phyloP scores from a whole-genome alignment of 73 alveolate species.

The Uronychia setigera region DNA sequence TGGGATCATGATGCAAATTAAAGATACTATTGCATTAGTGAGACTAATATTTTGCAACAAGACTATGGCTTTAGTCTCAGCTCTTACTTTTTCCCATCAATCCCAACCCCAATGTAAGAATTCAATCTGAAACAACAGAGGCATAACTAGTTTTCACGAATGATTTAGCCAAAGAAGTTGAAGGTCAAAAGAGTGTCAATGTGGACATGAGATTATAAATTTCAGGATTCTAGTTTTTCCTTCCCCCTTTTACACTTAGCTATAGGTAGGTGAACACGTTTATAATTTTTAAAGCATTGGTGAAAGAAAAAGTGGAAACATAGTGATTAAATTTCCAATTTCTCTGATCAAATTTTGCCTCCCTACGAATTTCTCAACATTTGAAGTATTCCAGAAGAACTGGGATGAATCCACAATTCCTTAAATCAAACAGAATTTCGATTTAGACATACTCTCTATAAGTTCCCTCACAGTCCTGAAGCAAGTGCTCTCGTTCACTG shows the following conservation, averaged over 20 bases:
- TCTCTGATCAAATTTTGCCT: background rate
- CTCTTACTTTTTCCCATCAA: background rate
- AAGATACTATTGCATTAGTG: background rate
- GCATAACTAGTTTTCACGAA: too few species aligned
- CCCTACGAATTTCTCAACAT: too few species aligned
- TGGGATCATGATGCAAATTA: background rate
- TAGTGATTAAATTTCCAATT: background rate
- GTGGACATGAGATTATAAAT: background rate
- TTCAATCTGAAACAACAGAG: background rate
- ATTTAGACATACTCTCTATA: background rate
- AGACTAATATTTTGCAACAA: background rate
- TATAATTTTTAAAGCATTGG: background rate
- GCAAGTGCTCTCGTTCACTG: background rate
- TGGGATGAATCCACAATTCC: background rate
- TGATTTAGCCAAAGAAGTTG: background rate
- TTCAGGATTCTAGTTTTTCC: background rate
- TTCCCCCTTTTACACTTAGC: background rate
- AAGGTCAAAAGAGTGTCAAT: background rate
- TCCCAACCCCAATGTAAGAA: background rate
- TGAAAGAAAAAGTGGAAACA: background rate
- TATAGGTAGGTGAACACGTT: background rate
- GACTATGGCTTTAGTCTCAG: background rate
- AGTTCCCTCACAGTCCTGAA: background rate
- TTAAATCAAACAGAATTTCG: background rate
- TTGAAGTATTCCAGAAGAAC: slow-evolving; percentile 4